Evolutionary conservation across 1,284 basidiomycete species (phyloP), one percentile per base, ranked within the genome.

Genomic region (Mycena sp.): DNA sequence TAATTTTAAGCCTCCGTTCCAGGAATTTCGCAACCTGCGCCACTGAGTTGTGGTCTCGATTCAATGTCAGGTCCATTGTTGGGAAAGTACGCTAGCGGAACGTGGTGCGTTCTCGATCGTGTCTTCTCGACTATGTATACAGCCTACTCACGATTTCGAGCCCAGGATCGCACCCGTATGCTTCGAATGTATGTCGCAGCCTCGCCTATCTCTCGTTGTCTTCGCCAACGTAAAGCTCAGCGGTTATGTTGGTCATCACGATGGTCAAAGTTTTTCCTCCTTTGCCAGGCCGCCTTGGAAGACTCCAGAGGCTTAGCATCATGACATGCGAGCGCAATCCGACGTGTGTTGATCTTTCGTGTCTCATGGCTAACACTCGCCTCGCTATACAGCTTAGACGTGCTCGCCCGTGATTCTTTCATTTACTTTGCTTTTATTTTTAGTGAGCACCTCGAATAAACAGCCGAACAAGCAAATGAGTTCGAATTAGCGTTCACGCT

Each of bases 331-430:
- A 40, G 29, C 38, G 52, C 40, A 64, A 64, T 51, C 57, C 58
- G 32, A 64, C 63, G 62, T 64, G 21, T 17, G 50, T 50, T 14
- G 11, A 21, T 35, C 30, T 7, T 10, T 10, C 23, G 28, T 21
- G 11, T 19, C 6, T 23, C 4, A 17, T 16, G 16, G 10, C 3
- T 21, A 41, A 35, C 23, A 29, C 16, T 50, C 5, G 9, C 59
- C 53, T 12, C 53, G 4, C 14, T 17, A 9, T 26, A 9, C 46
- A 67, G 61, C 19, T 40, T 67, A 6, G 45, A 67, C 41, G 28
- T 67, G 32, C 65, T 67, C 21, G 65, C 65, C 19, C 61, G 65
- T 6, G 65, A 67, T 35, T 67, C 65, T 12, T 37, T 67, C 14
- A 51, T 67, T 1, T 67, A 67, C 17, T 67, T 67, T 21, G 44